Evolutionary conservation across 768 basidiomycete genomes (phyloP), one percentile per base, ranked within the genome.

Genomic region (Strobilomyces echinocephalus): DNA sequence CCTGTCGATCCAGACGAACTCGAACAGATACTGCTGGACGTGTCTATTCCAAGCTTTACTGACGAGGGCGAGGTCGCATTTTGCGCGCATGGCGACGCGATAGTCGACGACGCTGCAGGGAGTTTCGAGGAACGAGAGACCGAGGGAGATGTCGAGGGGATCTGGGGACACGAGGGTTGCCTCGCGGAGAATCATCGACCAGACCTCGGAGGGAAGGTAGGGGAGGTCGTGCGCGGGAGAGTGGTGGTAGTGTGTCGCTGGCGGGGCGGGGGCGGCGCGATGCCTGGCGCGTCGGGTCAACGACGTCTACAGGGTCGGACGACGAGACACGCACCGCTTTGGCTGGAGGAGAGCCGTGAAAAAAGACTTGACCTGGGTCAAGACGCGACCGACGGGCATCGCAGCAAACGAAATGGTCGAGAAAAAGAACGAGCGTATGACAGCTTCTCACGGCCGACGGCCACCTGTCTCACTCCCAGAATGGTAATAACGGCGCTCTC

Each of bases 1-100:
- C 35, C 77, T 71, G 48, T 74, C 74, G 60, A 89, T 81, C 87
- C 87, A 88, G 35, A 88, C 77, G 64, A 79, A 82, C 62, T 87
- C 83, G 69, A 78, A 88, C 16, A 88, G 67, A 40, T 80, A 76
- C 50, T 78, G 76, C 60, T 81, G 80, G 4, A 76, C 71, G 48
- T 79, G 73, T 34, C 63, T 72, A 61, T 81, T 73, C 80, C 83
- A 89, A 9, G 72, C 67, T 40, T 76, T 73, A 63, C 69, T 81
- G 6, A 89, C 85, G 42, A 78, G 72, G 8, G 80, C 72, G 24
- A 87, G 64, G 48, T 68, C 67, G 21, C 72, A 69, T 62, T 86
- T 87, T 56, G 71, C 69, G 11, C 60, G 63, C 75, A 87, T 79
- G 52, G 69, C 61, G 2, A 67, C 52, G 33, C 73, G 71, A 62